A percentile compares a stretch with the other conserved stretches of the same genome.
phyloP scores from a whole-genome alignment of 257 asterid species.

The Knoxia roxburghii region DNA sequence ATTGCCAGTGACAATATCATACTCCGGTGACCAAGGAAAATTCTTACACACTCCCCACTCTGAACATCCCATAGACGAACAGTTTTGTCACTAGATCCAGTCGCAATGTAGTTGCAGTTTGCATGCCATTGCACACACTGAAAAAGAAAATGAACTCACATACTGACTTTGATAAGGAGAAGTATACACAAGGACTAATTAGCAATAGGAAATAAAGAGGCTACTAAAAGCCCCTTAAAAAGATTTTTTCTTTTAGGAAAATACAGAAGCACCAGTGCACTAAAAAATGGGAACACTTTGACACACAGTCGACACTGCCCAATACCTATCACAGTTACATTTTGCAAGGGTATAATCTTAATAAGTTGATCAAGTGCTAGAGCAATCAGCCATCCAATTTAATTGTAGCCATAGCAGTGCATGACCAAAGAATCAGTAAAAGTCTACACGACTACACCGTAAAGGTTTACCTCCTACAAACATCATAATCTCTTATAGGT shows the following conservation, averaged over 20 bases:
- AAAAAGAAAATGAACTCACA: neutral
- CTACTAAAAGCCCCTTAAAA: no score
- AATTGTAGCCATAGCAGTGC: neutral
- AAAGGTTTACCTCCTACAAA: neutral
- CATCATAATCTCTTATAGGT: neutral
- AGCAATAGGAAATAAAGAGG: neutral
- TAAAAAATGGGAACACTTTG: neutral
- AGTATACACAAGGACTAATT: neutral
- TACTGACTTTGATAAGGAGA: neutral
- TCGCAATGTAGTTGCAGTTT: constrained; percentile 91
- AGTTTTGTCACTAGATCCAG: constrained; percentile 98
- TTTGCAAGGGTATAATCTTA: no score
- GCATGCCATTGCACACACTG: constrained; percentile 98
- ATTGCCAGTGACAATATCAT: constrained; percentile 81
- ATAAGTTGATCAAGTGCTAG: no score
- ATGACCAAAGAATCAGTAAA: neutral
- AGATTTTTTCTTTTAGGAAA: no score
- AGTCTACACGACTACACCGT: neutral
- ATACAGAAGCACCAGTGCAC: neutral
- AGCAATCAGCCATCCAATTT: neutral
- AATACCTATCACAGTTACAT: neutral
- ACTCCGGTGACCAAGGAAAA: constrained; percentile 92
- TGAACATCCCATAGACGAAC: constrained; percentile 98
- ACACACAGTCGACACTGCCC: neutral
- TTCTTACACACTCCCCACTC: constrained; percentile 92